Conservation (phyloP, 192 early-diverging fungal species). For the Borealophlyctis nickersoniae region DNA sequence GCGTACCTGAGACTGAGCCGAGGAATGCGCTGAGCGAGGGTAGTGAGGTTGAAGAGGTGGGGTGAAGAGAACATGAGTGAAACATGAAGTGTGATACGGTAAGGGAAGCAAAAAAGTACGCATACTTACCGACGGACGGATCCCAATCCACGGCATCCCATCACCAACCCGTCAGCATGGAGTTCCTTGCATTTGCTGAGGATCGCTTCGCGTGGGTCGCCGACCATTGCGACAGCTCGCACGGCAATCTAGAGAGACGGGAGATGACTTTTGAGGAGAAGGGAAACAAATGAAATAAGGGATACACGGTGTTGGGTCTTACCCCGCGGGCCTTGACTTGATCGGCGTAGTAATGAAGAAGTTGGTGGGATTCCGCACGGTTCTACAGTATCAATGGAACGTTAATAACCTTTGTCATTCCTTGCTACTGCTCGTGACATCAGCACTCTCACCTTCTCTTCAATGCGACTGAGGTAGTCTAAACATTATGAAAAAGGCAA, state of each 20-base stretch:
- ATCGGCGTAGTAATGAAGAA: neutral
- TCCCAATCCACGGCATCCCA: conserved; percentile 35
- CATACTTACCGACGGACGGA: conserved; percentile 23
- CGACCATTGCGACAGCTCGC: conserved; percentile 40
- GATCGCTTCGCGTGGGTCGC: conserved; percentile 44
- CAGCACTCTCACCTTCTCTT: neutral
- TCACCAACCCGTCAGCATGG: conserved; percentile 30
- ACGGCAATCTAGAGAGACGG: neutral
- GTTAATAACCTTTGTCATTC: neutral
- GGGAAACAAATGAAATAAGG: neutral
- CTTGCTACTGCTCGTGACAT: neutral
- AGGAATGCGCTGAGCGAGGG: too few relatives aligned
- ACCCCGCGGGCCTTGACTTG: neutral
- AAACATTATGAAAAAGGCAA: neutral
- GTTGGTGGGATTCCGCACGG: neutral
- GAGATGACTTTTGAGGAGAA: neutral
- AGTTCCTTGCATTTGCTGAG: conserved; percentile 33
- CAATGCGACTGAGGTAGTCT: neutral
- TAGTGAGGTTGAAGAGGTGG: too few relatives aligned
- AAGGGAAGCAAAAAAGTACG: too few relatives aligned
- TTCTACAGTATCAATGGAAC: neutral
- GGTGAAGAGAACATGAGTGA: too few relatives aligned
- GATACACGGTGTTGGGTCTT: neutral
- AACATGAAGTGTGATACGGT: too few relatives aligned
- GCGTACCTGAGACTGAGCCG: too few relatives aligned